Conservation (phyloP, 805 yeast genomes). For the Kuraishia cidri region DNA sequence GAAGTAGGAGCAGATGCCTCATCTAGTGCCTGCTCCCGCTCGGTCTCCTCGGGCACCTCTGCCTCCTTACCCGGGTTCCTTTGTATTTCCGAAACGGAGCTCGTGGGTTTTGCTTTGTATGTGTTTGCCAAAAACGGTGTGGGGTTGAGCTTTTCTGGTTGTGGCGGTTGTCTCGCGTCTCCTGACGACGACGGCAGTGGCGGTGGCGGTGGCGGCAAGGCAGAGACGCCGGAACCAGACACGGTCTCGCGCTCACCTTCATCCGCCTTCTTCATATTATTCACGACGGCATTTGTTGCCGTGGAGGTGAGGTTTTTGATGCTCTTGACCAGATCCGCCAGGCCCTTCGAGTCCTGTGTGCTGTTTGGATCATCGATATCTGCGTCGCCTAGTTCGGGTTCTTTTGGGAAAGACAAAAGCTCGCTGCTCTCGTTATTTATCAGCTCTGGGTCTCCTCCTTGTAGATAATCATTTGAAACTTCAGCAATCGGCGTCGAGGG, state of each 20-base stretch:
- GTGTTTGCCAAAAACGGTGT: neutral
- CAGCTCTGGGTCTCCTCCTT: neutral
- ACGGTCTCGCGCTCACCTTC: neutral
- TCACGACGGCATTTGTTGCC: neutral
- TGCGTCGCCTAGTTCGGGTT: neutral
- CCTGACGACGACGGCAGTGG: too few relatives aligned
- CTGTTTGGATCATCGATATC: neutral
- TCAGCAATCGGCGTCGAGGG: too few relatives aligned
- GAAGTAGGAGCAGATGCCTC: neutral
- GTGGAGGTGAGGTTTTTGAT: neutral
- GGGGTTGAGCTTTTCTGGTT: neutral
- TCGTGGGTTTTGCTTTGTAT: too few relatives aligned
- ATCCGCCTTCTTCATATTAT: neutral
- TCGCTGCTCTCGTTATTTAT: neutral
- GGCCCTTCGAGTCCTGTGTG: neutral
- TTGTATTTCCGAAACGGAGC: neutral
- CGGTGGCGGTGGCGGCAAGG: too few relatives aligned
- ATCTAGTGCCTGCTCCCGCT: neutral
- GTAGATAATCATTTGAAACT: too few relatives aligned
- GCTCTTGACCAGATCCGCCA: neutral
- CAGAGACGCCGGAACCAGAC: neutral
- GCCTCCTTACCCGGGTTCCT: neutral
- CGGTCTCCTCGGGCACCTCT: neutral
- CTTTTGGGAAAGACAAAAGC: slow-evolving; percentile 1
- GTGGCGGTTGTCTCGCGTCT: neutral